A percentile compares a stretch with the other conserved stretches of the same genome.
phyloP scores from a whole-genome alignment of 2,329 filamentous ascomycete genomes.

The Diaporthe batatas region DNA sequence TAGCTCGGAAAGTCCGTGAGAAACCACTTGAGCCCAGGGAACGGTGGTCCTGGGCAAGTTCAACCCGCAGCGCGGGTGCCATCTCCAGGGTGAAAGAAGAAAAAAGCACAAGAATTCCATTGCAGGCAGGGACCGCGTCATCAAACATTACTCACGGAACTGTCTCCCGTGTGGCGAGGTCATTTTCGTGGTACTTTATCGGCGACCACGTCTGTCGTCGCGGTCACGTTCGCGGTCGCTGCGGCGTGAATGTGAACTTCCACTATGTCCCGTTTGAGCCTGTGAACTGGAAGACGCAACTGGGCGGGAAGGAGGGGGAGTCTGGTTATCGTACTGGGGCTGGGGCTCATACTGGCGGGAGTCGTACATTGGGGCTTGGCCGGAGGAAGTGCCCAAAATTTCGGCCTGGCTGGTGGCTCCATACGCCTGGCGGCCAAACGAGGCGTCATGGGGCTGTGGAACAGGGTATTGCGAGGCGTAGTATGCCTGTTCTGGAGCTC shows the following conservation, averaged over 20 bases:
- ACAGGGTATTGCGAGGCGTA: conserved; percentile 51
- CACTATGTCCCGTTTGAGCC: conserved; percentile 44
- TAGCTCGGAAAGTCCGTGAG: conserved; percentile 19
- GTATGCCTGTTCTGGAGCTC: conserved; percentile 45
- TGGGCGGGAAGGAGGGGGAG: conserved; percentile 40
- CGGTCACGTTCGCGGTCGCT: conserved; percentile 40
- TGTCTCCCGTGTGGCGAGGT: conserved; percentile 38
- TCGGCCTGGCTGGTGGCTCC: conserved; percentile 48
- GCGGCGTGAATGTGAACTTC: conserved; percentile 39
- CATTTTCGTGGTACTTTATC: conserved; percentile 43
- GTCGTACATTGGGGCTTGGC: conserved; percentile 43
- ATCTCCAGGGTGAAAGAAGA: conserved; percentile 35
- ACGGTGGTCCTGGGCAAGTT: conserved; percentile 23
- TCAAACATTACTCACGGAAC: conserved; percentile 41
- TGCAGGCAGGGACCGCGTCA: conserved; percentile 38
- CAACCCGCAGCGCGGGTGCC: conserved; percentile 37
- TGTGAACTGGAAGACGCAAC: conserved; percentile 40
- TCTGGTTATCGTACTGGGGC: conserved; percentile 40
- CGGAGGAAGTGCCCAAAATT: conserved; percentile 36
- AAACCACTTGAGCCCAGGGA: conserved; percentile 14
- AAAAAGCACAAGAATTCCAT: conserved; percentile 27
- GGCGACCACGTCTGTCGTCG: conserved; percentile 42
- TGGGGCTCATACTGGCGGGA: conserved; percentile 39
- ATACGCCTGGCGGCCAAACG: conserved; percentile 71
- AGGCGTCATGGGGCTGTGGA: conserved; percentile 65